These are phyloP conservation scores for Malassezia obtusa DNA, from an alignment of 1,284 basidiomycete species.

Conservation along the genomic window DNA sequence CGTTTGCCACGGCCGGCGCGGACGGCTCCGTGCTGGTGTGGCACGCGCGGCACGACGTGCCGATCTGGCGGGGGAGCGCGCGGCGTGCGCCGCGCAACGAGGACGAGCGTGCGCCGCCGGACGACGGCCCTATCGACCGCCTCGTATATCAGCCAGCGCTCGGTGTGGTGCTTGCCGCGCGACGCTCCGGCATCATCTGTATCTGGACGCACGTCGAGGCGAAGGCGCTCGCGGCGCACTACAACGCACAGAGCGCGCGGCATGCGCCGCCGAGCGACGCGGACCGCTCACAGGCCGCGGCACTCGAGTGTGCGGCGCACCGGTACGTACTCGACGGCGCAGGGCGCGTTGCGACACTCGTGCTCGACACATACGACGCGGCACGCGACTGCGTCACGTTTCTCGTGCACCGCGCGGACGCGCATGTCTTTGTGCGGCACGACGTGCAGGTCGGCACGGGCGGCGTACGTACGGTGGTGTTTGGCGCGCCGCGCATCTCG, in stretches of 20 bases:
- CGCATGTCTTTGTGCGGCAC: constrained; percentile 25
- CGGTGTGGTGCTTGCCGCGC: constrained; percentile 35
- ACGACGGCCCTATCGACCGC: constrained; percentile 12
- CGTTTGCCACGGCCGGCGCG: constrained; percentile 37
- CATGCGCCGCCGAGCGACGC: background rate
- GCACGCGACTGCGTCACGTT: constrained; percentile 6
- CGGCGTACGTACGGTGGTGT: constrained; percentile 21
- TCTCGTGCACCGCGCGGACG: constrained; percentile 24
- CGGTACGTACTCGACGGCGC: background rate
- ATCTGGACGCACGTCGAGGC: constrained; percentile 33
- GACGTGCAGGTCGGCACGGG: background rate
- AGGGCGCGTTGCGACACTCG: background rate
- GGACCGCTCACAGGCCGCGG: background rate
- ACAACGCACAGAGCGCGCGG: background rate
- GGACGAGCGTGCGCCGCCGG: constrained; percentile 4
- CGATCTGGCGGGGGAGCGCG: constrained; percentile 27
- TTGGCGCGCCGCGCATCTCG: constrained; percentile 26
- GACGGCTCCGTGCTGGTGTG: constrained; percentile 43
- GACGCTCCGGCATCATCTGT: constrained; percentile 27
- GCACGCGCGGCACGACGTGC: constrained; percentile 25
- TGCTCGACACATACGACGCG: constrained; percentile 2
- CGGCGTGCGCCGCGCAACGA: constrained; percentile 3
- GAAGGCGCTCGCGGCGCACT: constrained; percentile 22
- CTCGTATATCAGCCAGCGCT: constrained; percentile 29
- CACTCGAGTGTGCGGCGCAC: background rate